phyloP scores from a whole-genome alignment of 768 basidiomycete genomes.

The Boletus tomentosulus region DNA sequence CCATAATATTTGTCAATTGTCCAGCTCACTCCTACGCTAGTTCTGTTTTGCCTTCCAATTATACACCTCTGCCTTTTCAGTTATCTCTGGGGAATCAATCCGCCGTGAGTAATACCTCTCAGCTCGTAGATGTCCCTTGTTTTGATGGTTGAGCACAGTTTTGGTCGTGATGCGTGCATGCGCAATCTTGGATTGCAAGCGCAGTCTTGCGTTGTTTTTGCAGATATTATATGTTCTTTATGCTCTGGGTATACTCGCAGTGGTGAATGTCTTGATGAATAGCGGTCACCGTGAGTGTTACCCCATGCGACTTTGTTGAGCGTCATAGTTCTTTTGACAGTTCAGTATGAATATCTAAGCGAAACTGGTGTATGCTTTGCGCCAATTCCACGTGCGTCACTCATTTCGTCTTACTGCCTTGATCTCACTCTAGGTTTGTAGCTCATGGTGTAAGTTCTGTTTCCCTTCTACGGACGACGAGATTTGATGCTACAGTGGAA shows the following conservation, averaged over 20 bases:
- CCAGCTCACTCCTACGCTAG: background rate
- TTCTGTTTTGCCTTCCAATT: slow-evolving; percentile 5
- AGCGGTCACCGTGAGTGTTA: background rate
- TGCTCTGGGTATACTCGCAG: background rate
- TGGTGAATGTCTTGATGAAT: background rate
- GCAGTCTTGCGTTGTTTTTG: background rate
- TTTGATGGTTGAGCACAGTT: slow-evolving; percentile 7
- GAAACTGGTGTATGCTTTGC: slow-evolving; percentile 11
- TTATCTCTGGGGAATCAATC: slow-evolving; percentile 8
- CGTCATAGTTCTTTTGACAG: slow-evolving; percentile 1
- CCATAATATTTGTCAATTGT: background rate
- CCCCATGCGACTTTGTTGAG: background rate
- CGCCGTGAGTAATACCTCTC: slow-evolving; percentile 6
- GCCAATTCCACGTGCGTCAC: slow-evolving; percentile 9
- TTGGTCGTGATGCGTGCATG: slow-evolving; percentile 23
- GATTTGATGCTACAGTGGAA: background rate
- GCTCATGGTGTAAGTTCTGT: slow-evolving; percentile 8
- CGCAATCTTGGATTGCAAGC: slow-evolving; percentile 18
- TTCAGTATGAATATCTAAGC: slow-evolving; percentile 4
- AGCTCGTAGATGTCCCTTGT: background rate
- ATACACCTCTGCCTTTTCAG: background rate
- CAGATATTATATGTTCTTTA: slow-evolving; percentile 12
- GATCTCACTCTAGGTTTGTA: slow-evolving; percentile 1
- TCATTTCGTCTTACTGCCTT: background rate
- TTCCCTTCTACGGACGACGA: background rate